Conservation (phyloP, 2,329 filamentous ascomycete species). For the Colletotrichum acutatum region DNA sequence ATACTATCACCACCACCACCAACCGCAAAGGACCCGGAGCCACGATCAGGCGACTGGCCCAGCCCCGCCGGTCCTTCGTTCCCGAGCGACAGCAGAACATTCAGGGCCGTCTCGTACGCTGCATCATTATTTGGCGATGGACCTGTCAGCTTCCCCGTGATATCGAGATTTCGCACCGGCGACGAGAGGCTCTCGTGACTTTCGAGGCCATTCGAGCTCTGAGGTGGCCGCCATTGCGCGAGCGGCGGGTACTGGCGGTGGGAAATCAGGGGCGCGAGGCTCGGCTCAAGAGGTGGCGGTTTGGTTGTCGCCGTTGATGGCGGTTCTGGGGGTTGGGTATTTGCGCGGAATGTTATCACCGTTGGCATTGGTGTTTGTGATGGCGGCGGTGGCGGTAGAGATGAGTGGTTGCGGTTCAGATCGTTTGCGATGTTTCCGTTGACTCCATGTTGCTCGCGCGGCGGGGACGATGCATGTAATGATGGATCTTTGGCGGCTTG, state of each 20-base stretch:
- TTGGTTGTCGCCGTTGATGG: neutral
- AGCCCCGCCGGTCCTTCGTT: conserved; percentile 32
- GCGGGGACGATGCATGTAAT: neutral
- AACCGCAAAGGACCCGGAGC: neutral
- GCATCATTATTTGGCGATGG: conserved; percentile 10
- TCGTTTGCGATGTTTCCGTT: neutral
- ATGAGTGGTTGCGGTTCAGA: neutral
- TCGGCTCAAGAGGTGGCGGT: conserved; percentile 17
- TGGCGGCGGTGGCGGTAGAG: neutral
- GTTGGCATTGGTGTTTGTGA: neutral
- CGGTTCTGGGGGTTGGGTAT: neutral
- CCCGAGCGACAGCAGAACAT: conserved; percentile 48
- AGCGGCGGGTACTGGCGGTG: neutral
- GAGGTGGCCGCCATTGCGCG: conserved; percentile 8
- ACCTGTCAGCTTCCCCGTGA: neutral
- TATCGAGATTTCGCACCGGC: conserved; percentile 6
- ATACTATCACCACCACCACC: neutral
- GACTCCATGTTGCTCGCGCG: neutral
- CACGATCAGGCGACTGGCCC: neutral
- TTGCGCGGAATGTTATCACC: conserved; percentile 1
- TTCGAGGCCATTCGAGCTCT: conserved; percentile 9
- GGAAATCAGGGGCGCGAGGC: neutral
- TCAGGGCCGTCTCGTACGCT: conserved; percentile 47
- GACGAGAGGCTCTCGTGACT: conserved; percentile 5
- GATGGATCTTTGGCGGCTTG: neutral